Evolutionary conservation across 495 filamentous ascomycete genomes (phyloP).

Genomic region (Hyaloscypha finlandica): DNA sequence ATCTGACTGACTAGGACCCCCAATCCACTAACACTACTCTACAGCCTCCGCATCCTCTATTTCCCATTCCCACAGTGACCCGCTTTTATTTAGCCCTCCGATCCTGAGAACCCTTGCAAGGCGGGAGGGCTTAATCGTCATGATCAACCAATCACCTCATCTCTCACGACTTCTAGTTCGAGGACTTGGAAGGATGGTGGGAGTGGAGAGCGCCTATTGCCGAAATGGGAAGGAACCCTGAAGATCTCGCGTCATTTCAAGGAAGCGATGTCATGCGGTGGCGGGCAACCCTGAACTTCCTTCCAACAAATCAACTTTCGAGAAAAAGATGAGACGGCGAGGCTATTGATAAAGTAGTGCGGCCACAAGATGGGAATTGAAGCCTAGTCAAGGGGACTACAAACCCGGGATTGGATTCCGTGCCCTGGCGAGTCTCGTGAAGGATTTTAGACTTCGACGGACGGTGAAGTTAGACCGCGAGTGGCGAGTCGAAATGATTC

Average conservation of each 20-base stretch:
- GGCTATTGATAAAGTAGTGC: not conserved
- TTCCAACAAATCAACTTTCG: not conserved
- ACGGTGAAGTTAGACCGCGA: not conserved
- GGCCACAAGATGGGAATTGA: not conserved
- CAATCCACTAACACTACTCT: not conserved
- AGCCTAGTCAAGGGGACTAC: not conserved
- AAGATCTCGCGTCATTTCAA: not conserved
- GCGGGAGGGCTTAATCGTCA: not conserved
- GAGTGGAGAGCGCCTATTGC: not conserved
- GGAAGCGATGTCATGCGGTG: no score
- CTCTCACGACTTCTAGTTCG: not conserved
- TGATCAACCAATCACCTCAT: not conserved
- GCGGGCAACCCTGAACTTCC: no score
- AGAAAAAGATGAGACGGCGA: not conserved
- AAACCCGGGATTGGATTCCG: not conserved
- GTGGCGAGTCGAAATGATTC: not conserved
- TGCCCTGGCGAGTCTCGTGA: not conserved
- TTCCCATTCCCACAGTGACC: no score
- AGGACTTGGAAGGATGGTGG: not conserved
- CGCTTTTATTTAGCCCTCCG: not conserved
- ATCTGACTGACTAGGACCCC: not conserved
- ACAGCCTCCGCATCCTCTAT: not conserved
- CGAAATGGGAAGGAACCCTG: not conserved
- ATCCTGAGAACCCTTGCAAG: not conserved
- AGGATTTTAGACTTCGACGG: no score